These are phyloP conservation scores for Pseudonitzschia multiseries DNA, from an alignment of 108 stramenopile genomes.

Conservation along the genomic window DNA sequence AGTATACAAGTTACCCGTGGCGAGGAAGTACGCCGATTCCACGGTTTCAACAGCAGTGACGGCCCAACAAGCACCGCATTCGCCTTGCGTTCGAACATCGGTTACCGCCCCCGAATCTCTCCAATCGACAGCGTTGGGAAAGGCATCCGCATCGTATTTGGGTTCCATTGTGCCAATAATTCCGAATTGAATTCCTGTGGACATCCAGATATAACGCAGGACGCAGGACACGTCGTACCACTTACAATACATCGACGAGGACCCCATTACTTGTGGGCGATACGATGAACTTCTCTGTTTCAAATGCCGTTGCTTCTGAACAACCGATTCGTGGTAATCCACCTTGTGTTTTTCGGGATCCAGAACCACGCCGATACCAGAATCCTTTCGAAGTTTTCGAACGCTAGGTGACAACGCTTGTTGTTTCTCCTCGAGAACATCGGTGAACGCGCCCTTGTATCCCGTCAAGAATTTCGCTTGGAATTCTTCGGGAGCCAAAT, in stretches of 20 bases:
- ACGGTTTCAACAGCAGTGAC: slow-evolving; percentile 85
- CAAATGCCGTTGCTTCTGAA: slow-evolving; percentile 28
- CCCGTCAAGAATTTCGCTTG: slow-evolving; percentile 69
- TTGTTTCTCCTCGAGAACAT: slow-evolving; percentile 30
- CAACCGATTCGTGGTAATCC: slow-evolving; percentile 40
- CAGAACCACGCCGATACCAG: slow-evolving; percentile 32
- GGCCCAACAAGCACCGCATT: slow-evolving; percentile 93
- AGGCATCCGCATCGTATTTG: slow-evolving; percentile 47
- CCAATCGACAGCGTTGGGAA: slow-evolving; percentile 75
- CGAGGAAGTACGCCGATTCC: slow-evolving; percentile 77
- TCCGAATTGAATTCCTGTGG: slow-evolving; percentile 47
- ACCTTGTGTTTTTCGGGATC: slow-evolving; percentile 26
- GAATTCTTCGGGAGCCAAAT: slow-evolving; percentile 78
- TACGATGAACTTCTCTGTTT: not conserved
- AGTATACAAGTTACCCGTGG: slow-evolving; percentile 61
- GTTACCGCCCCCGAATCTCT: slow-evolving; percentile 76
- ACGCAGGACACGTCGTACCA: slow-evolving; percentile 78
- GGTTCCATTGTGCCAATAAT: slow-evolving; percentile 72
- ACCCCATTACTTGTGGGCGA: not conserved
- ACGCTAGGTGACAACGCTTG: not conserved
- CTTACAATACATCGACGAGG: slow-evolving; percentile 40
- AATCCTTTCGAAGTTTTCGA: slow-evolving; percentile 14
- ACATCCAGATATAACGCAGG: slow-evolving; percentile 55
- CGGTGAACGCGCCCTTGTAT: slow-evolving; percentile 58
- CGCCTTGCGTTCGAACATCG: slow-evolving; percentile 61